Percentiles rank a stretch among this genome's conserved stretches.
phyloP scores from a whole-genome alignment of 352 stramenopile genomes.

The Phytophthora chlamydospora region DNA sequence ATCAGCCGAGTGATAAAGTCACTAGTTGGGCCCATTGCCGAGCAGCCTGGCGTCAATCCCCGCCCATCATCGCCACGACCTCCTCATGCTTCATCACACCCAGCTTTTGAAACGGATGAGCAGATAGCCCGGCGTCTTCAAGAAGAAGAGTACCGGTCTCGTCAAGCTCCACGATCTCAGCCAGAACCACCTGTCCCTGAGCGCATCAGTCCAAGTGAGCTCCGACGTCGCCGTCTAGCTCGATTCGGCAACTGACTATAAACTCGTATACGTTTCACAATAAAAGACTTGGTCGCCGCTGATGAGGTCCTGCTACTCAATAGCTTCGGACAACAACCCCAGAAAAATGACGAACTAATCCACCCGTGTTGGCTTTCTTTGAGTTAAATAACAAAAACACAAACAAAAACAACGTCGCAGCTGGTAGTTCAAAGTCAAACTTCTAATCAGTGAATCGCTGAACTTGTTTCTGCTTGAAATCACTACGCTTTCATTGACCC shows the following conservation, averaged over 20 bases:
- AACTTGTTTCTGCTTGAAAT: too few relatives aligned
- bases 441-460: too few relatives aligned
- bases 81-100: not conserved
- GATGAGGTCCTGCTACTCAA: too few relatives aligned
- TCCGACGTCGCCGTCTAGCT: slow-evolving; percentile 35
- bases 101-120: slow-evolving; percentile 32
- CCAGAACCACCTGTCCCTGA: slow-evolving; percentile 13
- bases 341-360: too few relatives aligned
- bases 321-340: too few relatives aligned
- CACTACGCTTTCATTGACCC: not conserved
- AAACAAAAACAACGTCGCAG: too few relatives aligned
- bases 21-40: slow-evolving; percentile 3
- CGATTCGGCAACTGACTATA: slow-evolving; percentile 22
- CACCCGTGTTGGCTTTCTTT: too few relatives aligned
- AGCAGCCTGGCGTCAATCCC: not conserved
- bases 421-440: too few relatives aligned
- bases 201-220: slow-evolving; percentile 26
- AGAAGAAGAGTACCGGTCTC: slow-evolving; percentile 35
- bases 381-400: too few relatives aligned
- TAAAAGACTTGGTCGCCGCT: too few relatives aligned
- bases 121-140: slow-evolving; percentile 31
- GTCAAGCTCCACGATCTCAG: slow-evolving; percentile 3
- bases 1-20: slow-evolving; percentile 16
- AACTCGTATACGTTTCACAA: too few relatives aligned
- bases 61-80: slow-evolving; percentile 1